Percentiles rank a stretch among this genome's conserved stretches.
Evolutionary conservation across 352 stramenopile genomes (phyloP).

Genomic region (Globisporangium yorkense): DNA sequence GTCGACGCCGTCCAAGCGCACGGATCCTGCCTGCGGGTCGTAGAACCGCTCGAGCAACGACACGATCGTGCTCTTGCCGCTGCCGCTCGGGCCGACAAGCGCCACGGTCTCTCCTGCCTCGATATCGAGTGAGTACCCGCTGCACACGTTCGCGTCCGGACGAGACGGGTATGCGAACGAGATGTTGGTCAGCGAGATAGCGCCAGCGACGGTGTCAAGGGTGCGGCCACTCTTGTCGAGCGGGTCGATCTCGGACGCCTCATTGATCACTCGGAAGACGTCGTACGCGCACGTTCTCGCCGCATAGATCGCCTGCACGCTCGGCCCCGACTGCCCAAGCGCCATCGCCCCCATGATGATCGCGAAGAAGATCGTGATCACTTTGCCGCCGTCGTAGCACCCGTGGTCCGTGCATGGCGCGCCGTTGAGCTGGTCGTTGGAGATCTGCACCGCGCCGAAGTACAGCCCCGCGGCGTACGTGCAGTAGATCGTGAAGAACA

Average conservation of each 20-base stretch:
- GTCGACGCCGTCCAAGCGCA: constrained; percentile 22
- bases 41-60: constrained; percentile 10
- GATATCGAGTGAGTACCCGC: constrained; percentile 52
- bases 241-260: constrained; percentile 48
- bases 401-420: constrained; percentile 20
- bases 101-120: constrained; percentile 54
- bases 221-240: constrained; percentile 22
- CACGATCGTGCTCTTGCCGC: constrained; percentile 8
- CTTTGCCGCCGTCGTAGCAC: constrained; percentile 61
- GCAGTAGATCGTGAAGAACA: constrained; percentile 63
- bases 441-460: constrained; percentile 65
- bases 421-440: constrained; percentile 41
- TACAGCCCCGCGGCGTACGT: constrained; percentile 78
- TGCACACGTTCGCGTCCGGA: constrained; percentile 50
- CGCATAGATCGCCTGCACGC: constrained; percentile 47
- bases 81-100: constrained; percentile 7
- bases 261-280: constrained; percentile 65
- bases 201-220: constrained; percentile 19
- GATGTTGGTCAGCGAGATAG: constrained; percentile 83
- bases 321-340: constrained; percentile 59
- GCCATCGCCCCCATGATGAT: constrained; percentile 72
- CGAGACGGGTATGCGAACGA: constrained; percentile 61
- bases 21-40: constrained; percentile 31
- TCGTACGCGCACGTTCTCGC: constrained; percentile 51
- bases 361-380: constrained; percentile 67